A percentile compares a stretch with the other conserved stretches of the same genome.
Conservation (phyloP, 805 yeast genomes). For the Suhomyces faveliae region DNA sequence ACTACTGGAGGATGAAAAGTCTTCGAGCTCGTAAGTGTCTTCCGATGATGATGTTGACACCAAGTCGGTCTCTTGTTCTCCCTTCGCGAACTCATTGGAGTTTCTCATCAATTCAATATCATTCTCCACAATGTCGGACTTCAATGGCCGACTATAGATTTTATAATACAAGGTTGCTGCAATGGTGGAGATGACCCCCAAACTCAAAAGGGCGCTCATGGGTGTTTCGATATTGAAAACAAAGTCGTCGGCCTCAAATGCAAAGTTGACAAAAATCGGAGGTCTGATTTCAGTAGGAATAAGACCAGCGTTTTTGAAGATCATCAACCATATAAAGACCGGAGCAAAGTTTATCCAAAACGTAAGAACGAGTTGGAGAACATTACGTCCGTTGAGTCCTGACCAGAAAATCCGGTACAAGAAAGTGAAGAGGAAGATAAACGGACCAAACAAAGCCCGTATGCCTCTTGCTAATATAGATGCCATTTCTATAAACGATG, state of each 20-base stretch:
- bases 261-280: slow-evolving; percentile 46
- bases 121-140: no score
- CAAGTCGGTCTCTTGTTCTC: not conserved
- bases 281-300: slow-evolving; percentile 59
- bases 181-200: not conserved
- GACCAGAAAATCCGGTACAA: slow-evolving; percentile 19
- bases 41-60: not conserved
- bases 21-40: slow-evolving; percentile 1
- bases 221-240: slow-evolving; percentile 26
- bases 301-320: slow-evolving; percentile 57
- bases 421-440: slow-evolving; percentile 10
- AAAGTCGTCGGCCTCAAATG: slow-evolving; percentile 42
- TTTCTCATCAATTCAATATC: not conserved
- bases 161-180: slow-evolving; percentile 13
- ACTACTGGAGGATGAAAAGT: not conserved
- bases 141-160: slow-evolving; percentile 10
- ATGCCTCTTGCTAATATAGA: not conserved
- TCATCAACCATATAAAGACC: slow-evolving; percentile 52
- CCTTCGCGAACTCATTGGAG: not conserved
- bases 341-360: slow-evolving; percentile 53
- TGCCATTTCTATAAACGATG: no score
- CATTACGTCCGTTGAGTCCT: slow-evolving; percentile 37
- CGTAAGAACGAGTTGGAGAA: slow-evolving; percentile 39
- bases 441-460: slow-evolving; percentile 1
- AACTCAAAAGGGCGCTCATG: slow-evolving; percentile 5